Percentiles rank a stretch among this genome's conserved stretches.
phyloP scores from a whole-genome alignment of 441 rosid genomes.

The Viola pubescens region DNA sequence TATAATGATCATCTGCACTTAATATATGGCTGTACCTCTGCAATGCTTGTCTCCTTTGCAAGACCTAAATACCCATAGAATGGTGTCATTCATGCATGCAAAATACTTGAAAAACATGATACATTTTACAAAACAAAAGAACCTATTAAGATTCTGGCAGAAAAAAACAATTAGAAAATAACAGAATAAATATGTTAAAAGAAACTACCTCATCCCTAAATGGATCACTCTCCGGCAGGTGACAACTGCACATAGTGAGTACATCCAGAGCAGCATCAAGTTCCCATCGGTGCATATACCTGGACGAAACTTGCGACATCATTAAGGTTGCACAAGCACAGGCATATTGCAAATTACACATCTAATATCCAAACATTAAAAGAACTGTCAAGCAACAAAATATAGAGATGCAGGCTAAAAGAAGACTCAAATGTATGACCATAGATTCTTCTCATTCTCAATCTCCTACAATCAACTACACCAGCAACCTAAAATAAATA shows the following conservation, averaged over 20 bases:
- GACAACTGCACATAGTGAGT: conserved; percentile 98
- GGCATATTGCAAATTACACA: too few species aligned
- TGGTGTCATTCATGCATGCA: conserved; percentile 4
- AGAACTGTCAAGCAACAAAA: background rate
- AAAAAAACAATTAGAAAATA: conserved; percentile 10
- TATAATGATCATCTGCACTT: conserved; percentile 74
- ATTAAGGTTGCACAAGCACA: too few species aligned
- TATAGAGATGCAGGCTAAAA: background rate
- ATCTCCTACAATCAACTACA: too few species aligned
- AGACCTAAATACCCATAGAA: conserved; percentile 41
- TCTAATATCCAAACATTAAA: background rate
- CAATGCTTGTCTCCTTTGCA: conserved; percentile 81
- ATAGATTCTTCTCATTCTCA: too few species aligned
- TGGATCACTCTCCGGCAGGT: conserved; percentile 61
- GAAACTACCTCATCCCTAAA: conserved; percentile 56
- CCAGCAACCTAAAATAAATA: too few species aligned
- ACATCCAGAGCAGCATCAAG: conserved; percentile 87
- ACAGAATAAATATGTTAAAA: background rate
- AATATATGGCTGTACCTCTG: conserved; percentile 90
- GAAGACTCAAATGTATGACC: too few species aligned
- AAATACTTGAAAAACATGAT: conserved; percentile 4
- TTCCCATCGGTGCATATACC: conserved; percentile 94
- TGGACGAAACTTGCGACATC: conserved; percentile 18
- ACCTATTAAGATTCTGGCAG: conserved; percentile 6
- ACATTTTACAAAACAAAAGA: conserved; percentile 7